A percentile compares a stretch with the other conserved stretches of the same genome.
Evolutionary conservation across 495 filamentous ascomycete species (phyloP).

Genomic region (Podospora pseudocomata): DNA sequence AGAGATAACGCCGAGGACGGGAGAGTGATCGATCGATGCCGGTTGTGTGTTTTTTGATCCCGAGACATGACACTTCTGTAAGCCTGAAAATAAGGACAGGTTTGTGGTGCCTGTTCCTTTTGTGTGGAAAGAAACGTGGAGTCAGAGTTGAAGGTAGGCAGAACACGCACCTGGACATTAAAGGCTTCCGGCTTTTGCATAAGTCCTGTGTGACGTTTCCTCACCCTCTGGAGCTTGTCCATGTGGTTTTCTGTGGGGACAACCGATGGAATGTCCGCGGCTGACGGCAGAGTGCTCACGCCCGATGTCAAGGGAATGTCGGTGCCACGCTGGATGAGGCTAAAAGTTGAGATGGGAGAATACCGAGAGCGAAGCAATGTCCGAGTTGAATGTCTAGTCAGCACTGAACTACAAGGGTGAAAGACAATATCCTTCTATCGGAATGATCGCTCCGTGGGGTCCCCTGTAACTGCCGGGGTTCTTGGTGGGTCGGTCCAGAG

Average conservation of each 20-base stretch:
- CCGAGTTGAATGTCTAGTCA: no score
- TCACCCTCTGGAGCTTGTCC: background rate
- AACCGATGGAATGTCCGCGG: background rate
- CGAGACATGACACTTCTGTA: background rate
- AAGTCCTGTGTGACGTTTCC: background rate
- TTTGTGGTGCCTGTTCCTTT: background rate
- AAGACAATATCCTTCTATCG: background rate
- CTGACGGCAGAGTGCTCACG: background rate
- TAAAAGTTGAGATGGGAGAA: no score
- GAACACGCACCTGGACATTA: background rate
- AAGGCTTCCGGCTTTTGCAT: background rate
- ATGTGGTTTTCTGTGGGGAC: background rate
- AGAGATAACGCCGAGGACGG: no score
- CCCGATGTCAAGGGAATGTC: background rate
- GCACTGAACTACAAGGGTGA: no score
- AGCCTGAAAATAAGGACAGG: background rate
- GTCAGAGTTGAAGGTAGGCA: background rate
- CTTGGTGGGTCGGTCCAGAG: background rate
- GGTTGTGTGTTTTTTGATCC: background rate
- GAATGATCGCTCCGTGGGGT: background rate
- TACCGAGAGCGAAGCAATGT: no score
- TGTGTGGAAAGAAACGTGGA: background rate
- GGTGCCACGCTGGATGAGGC: no score
- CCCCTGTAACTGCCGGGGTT: background rate
- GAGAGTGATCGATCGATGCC: no score